These are phyloP conservation scores for Globisporangium apiculatum DNA, from an alignment of 352 stramenopile genomes.

Conservation along the genomic window DNA sequence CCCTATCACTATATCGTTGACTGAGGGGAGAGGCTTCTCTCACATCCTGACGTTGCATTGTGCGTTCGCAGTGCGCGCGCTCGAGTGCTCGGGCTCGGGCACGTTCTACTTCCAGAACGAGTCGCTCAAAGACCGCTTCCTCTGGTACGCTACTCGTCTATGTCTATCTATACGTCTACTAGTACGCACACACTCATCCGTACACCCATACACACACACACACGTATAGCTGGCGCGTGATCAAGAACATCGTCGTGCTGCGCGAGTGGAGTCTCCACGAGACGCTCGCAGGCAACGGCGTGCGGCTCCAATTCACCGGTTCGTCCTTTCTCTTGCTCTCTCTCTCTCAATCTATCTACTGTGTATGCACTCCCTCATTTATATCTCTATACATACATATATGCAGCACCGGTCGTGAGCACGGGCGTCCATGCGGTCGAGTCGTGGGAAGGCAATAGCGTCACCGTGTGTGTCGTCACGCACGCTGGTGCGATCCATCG, in stretches of 20 bases:
- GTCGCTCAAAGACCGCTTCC: conserved; percentile 52
- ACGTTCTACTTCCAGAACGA: conserved; percentile 76
- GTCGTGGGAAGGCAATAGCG: conserved; percentile 46
- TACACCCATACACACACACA: background rate
- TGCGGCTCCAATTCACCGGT: conserved; percentile 51
- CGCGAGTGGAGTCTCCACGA: conserved; percentile 69
- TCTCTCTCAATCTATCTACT: background rate
- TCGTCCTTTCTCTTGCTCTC: background rate
- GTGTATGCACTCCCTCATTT: too few species aligned
- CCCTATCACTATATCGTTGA: too few species aligned
- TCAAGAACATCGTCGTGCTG: conserved; percentile 68
- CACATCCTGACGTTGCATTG: background rate
- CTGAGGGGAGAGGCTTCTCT: too few species aligned
- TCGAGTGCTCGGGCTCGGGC: conserved; percentile 58
- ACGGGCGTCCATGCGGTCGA: conserved; percentile 57
- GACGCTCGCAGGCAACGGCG: conserved; percentile 43
- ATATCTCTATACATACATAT: background rate
- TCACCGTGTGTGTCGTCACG: conserved; percentile 58
- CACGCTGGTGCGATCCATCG: conserved; percentile 64
- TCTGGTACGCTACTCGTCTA: conserved; percentile 24
- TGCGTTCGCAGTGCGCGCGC: conserved; percentile 30
- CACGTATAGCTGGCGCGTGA: conserved; percentile 44
- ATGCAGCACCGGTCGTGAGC: conserved; percentile 33
- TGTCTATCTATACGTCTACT: background rate
- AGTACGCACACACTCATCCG: background rate